A percentile compares a stretch with the other conserved stretches of the same genome.
Conservation (phyloP, 352 stramenopile genomes). For the Phytopythium chamaehyphon region DNA sequence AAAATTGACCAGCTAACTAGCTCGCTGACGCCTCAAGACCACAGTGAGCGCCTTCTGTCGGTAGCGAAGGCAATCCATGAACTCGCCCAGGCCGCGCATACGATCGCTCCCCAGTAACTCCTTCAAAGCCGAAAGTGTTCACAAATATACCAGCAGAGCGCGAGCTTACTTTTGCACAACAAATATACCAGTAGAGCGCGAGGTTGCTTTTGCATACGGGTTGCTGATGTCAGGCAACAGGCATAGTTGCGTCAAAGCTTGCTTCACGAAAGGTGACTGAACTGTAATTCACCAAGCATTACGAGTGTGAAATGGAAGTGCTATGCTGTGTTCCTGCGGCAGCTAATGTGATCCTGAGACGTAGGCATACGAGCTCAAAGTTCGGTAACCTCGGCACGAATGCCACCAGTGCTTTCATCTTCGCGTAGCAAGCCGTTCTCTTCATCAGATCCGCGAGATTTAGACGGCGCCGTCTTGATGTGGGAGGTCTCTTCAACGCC, state of each 20-base stretch:
- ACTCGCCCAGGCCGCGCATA: constrained; percentile 52
- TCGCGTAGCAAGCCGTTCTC: constrained; percentile 39
- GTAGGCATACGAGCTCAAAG: background rate
- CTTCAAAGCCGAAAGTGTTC: background rate
- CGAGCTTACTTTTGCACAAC: too few species aligned
- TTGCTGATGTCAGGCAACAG: too few species aligned
- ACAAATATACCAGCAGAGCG: background rate
- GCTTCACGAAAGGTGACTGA: too few species aligned
- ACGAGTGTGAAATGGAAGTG: too few species aligned
- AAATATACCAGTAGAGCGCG: too few species aligned
- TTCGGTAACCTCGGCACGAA: constrained; percentile 2
- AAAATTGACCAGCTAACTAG: constrained; percentile 69
- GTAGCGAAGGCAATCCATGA: constrained; percentile 64
- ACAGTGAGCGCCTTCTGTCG: constrained; percentile 51
- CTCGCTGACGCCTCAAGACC: constrained; percentile 48
- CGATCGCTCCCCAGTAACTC: constrained; percentile 26
- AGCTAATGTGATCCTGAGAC: background rate
- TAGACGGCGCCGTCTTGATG: constrained; percentile 25
- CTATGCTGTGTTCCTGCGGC: too few species aligned
- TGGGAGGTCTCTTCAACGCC: constrained; percentile 65
- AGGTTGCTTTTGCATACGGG: too few species aligned
- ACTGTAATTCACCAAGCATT: too few species aligned
- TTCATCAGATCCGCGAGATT: constrained; percentile 17
- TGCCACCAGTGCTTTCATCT: constrained; percentile 12
- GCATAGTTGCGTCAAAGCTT: too few species aligned